Base-by-base conservation (phyloP, 345 rosid species). In the Erysimum cheiranthoides region DNA sequence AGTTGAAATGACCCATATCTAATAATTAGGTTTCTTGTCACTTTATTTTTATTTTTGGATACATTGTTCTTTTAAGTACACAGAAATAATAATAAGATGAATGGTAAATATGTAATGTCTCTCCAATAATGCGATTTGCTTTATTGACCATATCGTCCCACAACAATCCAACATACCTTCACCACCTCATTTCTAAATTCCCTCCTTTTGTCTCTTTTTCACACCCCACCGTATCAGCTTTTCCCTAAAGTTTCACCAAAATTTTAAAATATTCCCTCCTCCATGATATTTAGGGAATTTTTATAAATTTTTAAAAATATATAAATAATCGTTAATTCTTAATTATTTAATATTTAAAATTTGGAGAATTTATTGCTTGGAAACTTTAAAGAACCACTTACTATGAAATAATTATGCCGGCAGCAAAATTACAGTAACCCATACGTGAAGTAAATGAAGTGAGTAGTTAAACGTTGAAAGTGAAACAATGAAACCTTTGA, bases 91-190 rank as follows among this genome's bases (percentile, higher is more conserved):
- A 47, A 66, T 31, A 66, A 34, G 61, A 45, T 21, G 76, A 77
- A 62, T 34, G 52, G 61, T 60, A 52, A 63, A 76, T 42, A 76
- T 53, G 65, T 25, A 61, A 76, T 76, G 71, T 75, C 60, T 53
- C 73, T 66, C 77, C 82, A 80, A 75, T 78, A 74, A 82, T 79
- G 73, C 73, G 78, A 61, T 57, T 18, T 73, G 76, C 79, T 78
- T 81, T 85, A 82, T 89, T 86, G 87, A 87, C 88, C 88, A 82
- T 14, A 66, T 72, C 70, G 57, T 40, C 35, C 25, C 64, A 72
- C 73, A 77, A 77, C 73, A 71, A 70, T 77, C 73, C 81, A 78
- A 50, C 64, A 27, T 66, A 52, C 54, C 62, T 68, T 76, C 71
- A 62, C 59, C 35, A 59, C 46, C 62, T 76, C 74, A 61, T 71